Base-by-base conservation (phyloP, 768 basidiomycete genomes). In the Amanita brunnescens region DNA sequence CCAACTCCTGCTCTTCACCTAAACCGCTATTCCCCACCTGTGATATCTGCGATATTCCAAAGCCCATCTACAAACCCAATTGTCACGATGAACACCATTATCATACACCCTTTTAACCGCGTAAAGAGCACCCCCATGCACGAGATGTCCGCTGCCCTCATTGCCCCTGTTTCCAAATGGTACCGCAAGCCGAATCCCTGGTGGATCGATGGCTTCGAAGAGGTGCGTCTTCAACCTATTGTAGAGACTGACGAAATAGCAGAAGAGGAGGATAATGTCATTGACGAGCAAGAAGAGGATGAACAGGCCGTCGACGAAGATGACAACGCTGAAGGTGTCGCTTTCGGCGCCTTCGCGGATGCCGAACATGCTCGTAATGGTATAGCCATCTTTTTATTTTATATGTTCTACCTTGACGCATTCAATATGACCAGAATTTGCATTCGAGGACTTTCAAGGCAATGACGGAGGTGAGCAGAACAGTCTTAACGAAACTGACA, bases 151-250 rank as follows among this genome's bases (percentile, higher is more conserved):
- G 41, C 41, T 23, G 41, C 41, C 12, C 41, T 42, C 7, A 42
- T 42, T 21, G 20, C 41, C 20, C 41, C 41, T 21, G 41, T 42
- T 42, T 42, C 41, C 20, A 16, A 16, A 23, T 42, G 41, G 41
- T 42, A 42, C 23, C 33, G 45, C 45, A 47, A 47, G 45, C 45
- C 45, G 45, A 33, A 30, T 10, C 45, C 45, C 12, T 47, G 45
- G 45, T 47, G 45, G 45, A 9, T 33, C 18, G 30, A 34, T 21
- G 29, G 2, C 1, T 47, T 35, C 14, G 45, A 47, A 23, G 45
- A 47, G 34, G 45, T 34, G 7, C 9, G 45, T 33, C 34, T 47
- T 34, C 45, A 35, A 6, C 33, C 45, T 23, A 47, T 47, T 35
- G 34, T 23, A 7, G 45, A 47, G 45, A 9, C 30, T 33, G 45